Percentiles rank a stretch among this genome's conserved stretches.
Evolutionary conservation across 2,329 filamentous ascomycete genomes (phyloP).

Genomic region (Thielaviopsis punctulata): DNA sequence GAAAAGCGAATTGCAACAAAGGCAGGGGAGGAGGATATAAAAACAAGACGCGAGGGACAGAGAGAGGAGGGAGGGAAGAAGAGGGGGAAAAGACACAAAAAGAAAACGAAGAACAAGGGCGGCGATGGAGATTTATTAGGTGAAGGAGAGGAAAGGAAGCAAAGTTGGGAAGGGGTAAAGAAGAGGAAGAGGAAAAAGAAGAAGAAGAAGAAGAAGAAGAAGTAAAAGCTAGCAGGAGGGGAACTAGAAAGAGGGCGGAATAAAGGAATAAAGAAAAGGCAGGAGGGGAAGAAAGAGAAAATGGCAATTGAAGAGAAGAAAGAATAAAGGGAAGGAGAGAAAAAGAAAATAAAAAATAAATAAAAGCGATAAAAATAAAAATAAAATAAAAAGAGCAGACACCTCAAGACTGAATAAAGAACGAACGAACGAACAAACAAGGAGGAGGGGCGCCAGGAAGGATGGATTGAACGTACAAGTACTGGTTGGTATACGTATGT

Average conservation of each 20-base stretch:
- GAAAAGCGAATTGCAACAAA: neutral
- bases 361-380: neutral
- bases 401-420: neutral
- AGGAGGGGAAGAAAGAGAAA: neutral
- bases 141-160: neutral
- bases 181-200: neutral
- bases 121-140: too few species aligned
- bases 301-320: neutral
- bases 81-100: conserved; percentile 1
- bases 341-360: neutral
- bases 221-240: neutral
- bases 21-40: neutral
- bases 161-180: neutral
- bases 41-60: neutral
- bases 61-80: neutral
- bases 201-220: neutral
- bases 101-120: neutral
- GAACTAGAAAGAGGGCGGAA: neutral
- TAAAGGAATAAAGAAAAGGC: neutral
- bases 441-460: neutral
- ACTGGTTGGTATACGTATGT: neutral
- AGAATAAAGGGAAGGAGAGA: neutral
- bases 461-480: too few species aligned
- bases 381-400: neutral
- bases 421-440: neutral